These are phyloP conservation scores for Pharnaceum exiguum DNA, from an alignment of 148 eudicot species.

Conservation along the genomic window DNA sequence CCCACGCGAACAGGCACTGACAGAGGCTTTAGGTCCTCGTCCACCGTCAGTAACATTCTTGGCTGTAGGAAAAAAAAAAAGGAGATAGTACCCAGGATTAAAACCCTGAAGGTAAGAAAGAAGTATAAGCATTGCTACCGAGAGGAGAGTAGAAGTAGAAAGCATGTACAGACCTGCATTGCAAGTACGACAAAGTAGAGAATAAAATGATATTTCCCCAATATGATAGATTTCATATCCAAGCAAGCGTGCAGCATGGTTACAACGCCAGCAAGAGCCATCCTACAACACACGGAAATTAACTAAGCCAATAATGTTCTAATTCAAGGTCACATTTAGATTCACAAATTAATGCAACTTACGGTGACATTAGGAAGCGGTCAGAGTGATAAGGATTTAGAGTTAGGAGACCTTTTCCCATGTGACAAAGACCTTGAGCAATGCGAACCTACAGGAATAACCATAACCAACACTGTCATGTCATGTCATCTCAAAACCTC, in stretches of 20 bases:
- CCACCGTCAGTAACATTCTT: conserved; percentile 88
- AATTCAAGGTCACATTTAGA: not conserved
- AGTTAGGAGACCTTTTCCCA: conserved; percentile 93
- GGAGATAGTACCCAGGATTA: not conserved
- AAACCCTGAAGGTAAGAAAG: not conserved
- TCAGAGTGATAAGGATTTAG: conserved; percentile 94
- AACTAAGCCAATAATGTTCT: no score
- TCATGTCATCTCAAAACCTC: not conserved
- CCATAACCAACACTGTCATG: not conserved
- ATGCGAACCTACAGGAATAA: conserved; percentile 71
- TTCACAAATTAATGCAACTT: conserved; percentile 24
- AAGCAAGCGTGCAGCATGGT: conserved; percentile 76
- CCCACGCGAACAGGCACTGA: conserved; percentile 96
- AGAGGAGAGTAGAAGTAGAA: not conserved
- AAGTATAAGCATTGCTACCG: not conserved
- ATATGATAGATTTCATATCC: conserved; percentile 73
- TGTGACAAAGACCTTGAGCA: conserved; percentile 92
- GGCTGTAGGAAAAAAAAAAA: conserved; percentile 47
- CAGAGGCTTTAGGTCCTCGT: conserved; percentile 89
- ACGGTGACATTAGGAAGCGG: conserved; percentile 85
- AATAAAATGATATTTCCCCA: conserved; percentile 85
- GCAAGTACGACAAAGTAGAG: conserved; percentile 85
- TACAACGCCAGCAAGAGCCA: conserved; percentile 81
- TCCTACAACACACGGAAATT: conserved; percentile 52
- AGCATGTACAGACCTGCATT: conserved; percentile 58